Conservation (phyloP, 2,329 filamentous ascomycete species). For the Cordyceps militaris region DNA sequence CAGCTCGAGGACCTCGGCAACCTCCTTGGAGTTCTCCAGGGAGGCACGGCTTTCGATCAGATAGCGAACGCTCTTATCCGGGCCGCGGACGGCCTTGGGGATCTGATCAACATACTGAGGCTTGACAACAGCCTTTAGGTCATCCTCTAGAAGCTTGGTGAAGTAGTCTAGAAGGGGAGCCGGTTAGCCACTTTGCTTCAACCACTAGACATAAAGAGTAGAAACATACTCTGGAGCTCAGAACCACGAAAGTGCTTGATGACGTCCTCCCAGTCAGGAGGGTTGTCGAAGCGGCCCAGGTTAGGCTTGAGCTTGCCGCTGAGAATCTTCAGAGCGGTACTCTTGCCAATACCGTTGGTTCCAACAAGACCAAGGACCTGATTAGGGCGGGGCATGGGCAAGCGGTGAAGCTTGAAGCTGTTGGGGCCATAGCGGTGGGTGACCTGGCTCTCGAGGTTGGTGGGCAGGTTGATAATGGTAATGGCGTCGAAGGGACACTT, state of each 20-base stretch:
- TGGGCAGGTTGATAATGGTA: conserved; percentile 99
- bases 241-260: conserved; percentile 97
- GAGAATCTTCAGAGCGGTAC: conserved; percentile 97
- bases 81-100: conserved; percentile 78
- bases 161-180: conserved; percentile 67
- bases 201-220: background rate
- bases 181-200: background rate
- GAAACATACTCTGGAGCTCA: conserved; percentile 78
- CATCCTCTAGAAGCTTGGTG: conserved; percentile 93
- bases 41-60: conserved; percentile 71
- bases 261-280: conserved; percentile 98
- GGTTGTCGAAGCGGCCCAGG: conserved; percentile 88
- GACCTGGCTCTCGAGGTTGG: conserved; percentile 96
- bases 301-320: conserved; percentile 99
- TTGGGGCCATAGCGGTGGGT: conserved; percentile 98
- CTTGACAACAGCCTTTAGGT: conserved; percentile 96
- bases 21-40: conserved; percentile 73
- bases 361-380: conserved; percentile 94
- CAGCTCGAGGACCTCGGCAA: conserved; percentile 78
- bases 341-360: conserved; percentile 99
- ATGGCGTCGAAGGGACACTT: conserved; percentile 98
- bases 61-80: conserved; percentile 70
- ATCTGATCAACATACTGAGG: conserved; percentile 99
- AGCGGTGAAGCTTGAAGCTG: conserved; percentile 97
- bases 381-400: conserved; percentile 91